Evolutionary conservation across 2,329 filamentous ascomycete genomes (phyloP).

Genomic region (Fusarium sp.): DNA sequence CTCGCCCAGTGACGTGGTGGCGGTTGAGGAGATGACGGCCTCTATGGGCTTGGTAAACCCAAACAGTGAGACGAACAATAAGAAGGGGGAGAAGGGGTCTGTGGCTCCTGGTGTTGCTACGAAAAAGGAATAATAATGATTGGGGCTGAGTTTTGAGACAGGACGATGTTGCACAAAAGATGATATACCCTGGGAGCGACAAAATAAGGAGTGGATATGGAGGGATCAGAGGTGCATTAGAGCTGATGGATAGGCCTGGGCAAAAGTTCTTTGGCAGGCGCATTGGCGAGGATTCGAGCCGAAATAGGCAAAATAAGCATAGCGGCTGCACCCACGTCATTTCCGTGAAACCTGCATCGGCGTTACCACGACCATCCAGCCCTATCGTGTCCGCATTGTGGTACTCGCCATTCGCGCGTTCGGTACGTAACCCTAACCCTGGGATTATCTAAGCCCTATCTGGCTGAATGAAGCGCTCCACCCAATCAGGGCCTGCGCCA

Average conservation of each 20-base stretch:
- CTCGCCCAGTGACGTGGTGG: constrained; percentile 23
- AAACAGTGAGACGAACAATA: constrained; percentile 10
- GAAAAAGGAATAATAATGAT: background rate
- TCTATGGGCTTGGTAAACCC: constrained; percentile 29
- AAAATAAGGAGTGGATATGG: constrained; percentile 30
- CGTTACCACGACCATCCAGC: background rate
- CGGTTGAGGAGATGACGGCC: constrained; percentile 15
- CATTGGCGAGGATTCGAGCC: background rate
- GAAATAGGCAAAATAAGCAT: constrained; percentile 4
- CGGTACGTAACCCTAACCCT: constrained; percentile 5
- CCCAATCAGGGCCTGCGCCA: constrained; percentile 12
- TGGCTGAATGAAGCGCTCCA: constrained; percentile 24
- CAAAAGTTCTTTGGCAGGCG: constrained; percentile 4
- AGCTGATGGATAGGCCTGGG: constrained; percentile 1
- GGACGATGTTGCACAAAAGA: background rate
- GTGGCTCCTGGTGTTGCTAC: constrained; percentile 9
- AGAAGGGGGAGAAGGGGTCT: constrained; percentile 3
- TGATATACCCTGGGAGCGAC: constrained; percentile 3
- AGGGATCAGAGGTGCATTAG: background rate
- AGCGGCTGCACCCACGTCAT: background rate
- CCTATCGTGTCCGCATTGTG: background rate
- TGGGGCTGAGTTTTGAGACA: constrained; percentile 2
- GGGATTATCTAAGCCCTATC: constrained; percentile 25
- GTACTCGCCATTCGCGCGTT: background rate
- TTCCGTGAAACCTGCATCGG: constrained; percentile 1